These are phyloP conservation scores for Phyllosticta capitalensis DNA, from an alignment of 2,329 filamentous ascomycete species.

Conservation along the genomic window DNA sequence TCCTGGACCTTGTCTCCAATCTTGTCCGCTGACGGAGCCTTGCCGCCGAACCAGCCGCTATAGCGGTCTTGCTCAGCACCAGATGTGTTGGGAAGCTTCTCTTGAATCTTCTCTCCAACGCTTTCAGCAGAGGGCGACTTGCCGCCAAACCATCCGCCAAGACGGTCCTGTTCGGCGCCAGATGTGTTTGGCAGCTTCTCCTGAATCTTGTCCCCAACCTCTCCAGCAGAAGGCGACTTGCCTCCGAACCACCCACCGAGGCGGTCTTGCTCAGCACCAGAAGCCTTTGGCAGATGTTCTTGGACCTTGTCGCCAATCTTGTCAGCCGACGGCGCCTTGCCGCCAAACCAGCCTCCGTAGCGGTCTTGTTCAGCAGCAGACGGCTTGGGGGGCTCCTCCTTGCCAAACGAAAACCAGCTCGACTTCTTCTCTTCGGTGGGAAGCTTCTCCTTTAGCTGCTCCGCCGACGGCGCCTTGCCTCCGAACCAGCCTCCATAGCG, in stretches of 20 bases:
- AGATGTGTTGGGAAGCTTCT: background rate
- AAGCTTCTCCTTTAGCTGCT: background rate
- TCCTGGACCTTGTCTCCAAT: background rate
- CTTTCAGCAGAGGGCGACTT: background rate
- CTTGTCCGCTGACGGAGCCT: background rate
- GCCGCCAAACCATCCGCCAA: background rate
- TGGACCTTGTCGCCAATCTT: background rate
- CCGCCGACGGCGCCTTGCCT: background rate
- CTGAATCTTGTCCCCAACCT: background rate
- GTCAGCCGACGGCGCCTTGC: background rate
- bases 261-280: slow-evolving; percentile 1
- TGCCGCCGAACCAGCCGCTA: background rate
- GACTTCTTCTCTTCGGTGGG: background rate
- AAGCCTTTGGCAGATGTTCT: background rate
- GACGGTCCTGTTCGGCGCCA: slow-evolving; percentile 10
- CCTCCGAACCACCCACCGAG: slow-evolving; percentile 1
- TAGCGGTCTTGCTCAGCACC: background rate
- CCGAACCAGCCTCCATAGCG: slow-evolving; percentile 9
- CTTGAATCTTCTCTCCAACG: background rate
- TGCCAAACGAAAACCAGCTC: background rate
- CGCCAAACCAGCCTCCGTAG: slow-evolving; percentile 1
- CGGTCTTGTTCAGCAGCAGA: slow-evolving; percentile 10
- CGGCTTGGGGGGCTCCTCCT: background rate
- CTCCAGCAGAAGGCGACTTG: background rate
- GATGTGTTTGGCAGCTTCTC: background rate